A percentile compares a stretch with the other conserved stretches of the same genome.
Evolutionary conservation across 1,139 yeast genomes (phyloP).

Genomic region (Candida tunisiensis): DNA sequence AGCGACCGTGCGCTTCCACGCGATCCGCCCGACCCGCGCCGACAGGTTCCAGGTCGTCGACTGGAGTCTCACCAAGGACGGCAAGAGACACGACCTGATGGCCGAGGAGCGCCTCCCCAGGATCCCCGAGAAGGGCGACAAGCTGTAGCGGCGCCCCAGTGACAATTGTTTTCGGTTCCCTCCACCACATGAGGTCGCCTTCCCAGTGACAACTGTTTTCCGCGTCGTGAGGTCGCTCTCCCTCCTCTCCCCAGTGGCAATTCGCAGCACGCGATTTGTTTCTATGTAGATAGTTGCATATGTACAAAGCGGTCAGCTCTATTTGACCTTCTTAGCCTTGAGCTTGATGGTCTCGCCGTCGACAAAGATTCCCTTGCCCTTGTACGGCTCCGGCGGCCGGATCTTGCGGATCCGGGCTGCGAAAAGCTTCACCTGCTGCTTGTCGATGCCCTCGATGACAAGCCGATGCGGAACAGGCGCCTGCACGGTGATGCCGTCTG

Average conservation of each 20-base stretch:
- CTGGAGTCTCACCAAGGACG: slow-evolving; percentile 18
- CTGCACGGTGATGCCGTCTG: slow-evolving; percentile 54
- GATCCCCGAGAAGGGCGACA: slow-evolving; percentile 17
- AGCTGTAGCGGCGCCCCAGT: slow-evolving; percentile 11
- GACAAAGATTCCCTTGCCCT: slow-evolving; percentile 93
- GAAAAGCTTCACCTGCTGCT: slow-evolving; percentile 72
- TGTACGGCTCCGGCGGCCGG: slow-evolving; percentile 96
- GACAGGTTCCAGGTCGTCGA: slow-evolving; percentile 16
- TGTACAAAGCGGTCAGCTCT: slow-evolving; percentile 5
- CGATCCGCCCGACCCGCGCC: slow-evolving; percentile 14
- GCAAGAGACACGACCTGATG: slow-evolving; percentile 12
- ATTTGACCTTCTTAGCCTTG: slow-evolving; percentile 88
- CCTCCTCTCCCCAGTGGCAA: neutral
- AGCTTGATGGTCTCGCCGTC: slow-evolving; percentile 81
- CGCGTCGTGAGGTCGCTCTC: no score
- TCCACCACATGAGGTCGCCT: neutral
- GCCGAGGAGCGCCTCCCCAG: slow-evolving; percentile 20
- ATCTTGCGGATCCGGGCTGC: slow-evolving; percentile 78
- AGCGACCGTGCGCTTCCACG: slow-evolving; percentile 20
- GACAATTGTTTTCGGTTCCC: neutral
- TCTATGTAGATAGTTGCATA: neutral
- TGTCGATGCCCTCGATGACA: slow-evolving; percentile 72
- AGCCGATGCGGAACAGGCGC: slow-evolving; percentile 84
- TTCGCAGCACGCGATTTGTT: neutral
- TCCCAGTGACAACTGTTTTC: no score